These are phyloP conservation scores for Mucor circinelloides DNA, from an alignment of 371 early-diverging fungal species.

Conservation along the genomic window DNA sequence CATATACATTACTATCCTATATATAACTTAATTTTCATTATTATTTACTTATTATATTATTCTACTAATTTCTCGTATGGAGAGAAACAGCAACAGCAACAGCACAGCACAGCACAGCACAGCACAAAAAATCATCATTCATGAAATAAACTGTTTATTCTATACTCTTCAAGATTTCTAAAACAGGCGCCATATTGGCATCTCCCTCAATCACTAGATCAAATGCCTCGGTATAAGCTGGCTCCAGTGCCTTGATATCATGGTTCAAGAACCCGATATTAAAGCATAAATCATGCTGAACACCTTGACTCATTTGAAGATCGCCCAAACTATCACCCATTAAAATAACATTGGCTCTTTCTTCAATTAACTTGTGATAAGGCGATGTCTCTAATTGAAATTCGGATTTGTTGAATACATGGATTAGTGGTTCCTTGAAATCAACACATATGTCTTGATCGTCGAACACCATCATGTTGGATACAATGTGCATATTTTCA, in stretches of 20 bases:
- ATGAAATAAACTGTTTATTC: constrained; percentile 10
- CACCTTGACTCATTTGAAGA: constrained; percentile 70
- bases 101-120: not conserved
- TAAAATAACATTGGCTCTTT: constrained; percentile 62
- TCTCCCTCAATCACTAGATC: constrained; percentile 76
- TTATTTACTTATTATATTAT: constrained; percentile 1
- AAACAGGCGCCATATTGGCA: constrained; percentile 54
- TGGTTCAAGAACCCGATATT: constrained; percentile 77
- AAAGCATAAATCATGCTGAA: constrained; percentile 57
- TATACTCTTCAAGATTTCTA: constrained; percentile 36
- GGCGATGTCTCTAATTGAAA: constrained; percentile 52
- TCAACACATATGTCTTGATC: constrained; percentile 48
- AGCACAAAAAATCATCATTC: not conserved
- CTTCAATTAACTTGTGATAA: constrained; percentile 39
- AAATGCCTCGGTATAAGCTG: constrained; percentile 59
- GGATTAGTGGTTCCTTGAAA: constrained; percentile 72
- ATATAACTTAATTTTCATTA: not conserved
- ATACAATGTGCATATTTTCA: constrained; percentile 72
- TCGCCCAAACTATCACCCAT: constrained; percentile 80
- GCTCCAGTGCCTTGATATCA: constrained; percentile 53
- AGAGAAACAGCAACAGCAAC: not conserved
- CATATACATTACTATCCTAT: not conserved
- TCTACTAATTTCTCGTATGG: not conserved
- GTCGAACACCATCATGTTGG: constrained; percentile 74
- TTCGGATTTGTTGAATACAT: constrained; percentile 80